phyloP scores from a whole-genome alignment of 2,329 filamentous ascomycete genomes.

The Pyrenochaeta sp. region DNA sequence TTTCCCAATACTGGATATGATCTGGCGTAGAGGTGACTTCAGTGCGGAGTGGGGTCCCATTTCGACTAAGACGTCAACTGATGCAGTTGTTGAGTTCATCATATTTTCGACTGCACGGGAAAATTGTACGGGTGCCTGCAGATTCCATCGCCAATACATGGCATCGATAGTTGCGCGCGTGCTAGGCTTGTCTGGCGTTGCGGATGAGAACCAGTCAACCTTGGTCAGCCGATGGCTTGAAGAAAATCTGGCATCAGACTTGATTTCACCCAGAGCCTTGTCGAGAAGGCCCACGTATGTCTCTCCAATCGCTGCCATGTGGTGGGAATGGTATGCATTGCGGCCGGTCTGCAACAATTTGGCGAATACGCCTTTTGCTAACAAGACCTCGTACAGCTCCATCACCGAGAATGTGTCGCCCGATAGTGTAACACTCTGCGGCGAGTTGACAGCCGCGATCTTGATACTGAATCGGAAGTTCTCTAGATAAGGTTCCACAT shows the following conservation, averaged over 20 bases:
- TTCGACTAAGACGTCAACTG: conserved; percentile 15
- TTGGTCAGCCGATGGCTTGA: neutral
- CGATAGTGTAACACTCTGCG: conserved; percentile 52
- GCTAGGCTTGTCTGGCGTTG: neutral
- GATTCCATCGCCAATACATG: conserved; percentile 10
- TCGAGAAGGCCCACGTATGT: neutral
- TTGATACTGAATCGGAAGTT: conserved; percentile 2
- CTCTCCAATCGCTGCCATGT: conserved; percentile 6
- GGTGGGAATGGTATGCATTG: conserved; percentile 53
- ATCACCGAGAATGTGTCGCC: conserved; percentile 50
- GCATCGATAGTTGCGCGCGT: neutral
- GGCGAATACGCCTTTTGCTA: conserved; percentile 49
- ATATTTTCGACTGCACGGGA: conserved; percentile 7
- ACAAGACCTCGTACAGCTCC: conserved; percentile 38
- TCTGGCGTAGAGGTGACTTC: neutral
- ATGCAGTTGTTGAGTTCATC: neutral
- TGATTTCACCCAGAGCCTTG: neutral
- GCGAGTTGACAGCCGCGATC: conserved; percentile 22
- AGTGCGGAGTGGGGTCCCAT: conserved; percentile 48
- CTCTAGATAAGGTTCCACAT: conserved; percentile 1
- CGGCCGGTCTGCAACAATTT: conserved; percentile 49
- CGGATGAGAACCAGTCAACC: neutral
- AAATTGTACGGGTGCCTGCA: conserved; percentile 26
- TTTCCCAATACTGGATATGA: neutral
- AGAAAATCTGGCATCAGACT: too few species aligned